These are phyloP conservation scores for Trichaptum fuscoviolaceum DNA, from an alignment of 768 basidiomycete genomes.

Conservation along the genomic window DNA sequence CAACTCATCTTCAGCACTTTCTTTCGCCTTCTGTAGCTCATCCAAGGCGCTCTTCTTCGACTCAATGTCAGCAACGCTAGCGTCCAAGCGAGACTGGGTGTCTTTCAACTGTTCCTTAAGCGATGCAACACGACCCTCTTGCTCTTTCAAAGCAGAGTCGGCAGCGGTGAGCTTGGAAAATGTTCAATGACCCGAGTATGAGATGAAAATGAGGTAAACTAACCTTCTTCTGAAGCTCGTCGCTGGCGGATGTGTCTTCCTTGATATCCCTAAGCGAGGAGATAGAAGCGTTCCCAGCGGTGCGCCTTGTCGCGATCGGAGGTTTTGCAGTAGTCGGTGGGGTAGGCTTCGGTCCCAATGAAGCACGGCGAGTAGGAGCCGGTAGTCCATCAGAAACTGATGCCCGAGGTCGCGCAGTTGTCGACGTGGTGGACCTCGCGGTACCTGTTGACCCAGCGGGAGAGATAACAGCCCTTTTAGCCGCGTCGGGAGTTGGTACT, in stretches of 20 bases:
- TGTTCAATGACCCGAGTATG: slow-evolving; percentile 4
- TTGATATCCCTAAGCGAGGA: slow-evolving; percentile 70
- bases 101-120: slow-evolving; percentile 50
- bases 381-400: slow-evolving; percentile 57
- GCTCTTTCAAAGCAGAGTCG: slow-evolving; percentile 46
- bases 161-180: slow-evolving; percentile 53
- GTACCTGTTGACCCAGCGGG: slow-evolving; percentile 49
- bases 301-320: slow-evolving; percentile 34
- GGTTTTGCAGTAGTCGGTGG: slow-evolving; percentile 31
- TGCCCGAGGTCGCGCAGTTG: slow-evolving; percentile 51
- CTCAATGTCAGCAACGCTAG: slow-evolving; percentile 39
- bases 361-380: slow-evolving; percentile 2
- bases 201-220: slow-evolving; percentile 6
- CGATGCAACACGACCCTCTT: slow-evolving; percentile 41
- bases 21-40: slow-evolving; percentile 46
- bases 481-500: slow-evolving; percentile 14
- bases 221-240: slow-evolving; percentile 60
- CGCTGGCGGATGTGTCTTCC: slow-evolving; percentile 51
- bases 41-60: slow-evolving; percentile 39
- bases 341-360: slow-evolving; percentile 17
- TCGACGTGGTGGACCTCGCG: slow-evolving; percentile 35
- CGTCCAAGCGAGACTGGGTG: slow-evolving; percentile 45
- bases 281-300: slow-evolving; percentile 53
- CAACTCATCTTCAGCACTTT: slow-evolving; percentile 44
- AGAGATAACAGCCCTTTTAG: slow-evolving; percentile 50